These are phyloP conservation scores for Wickerhamomyces chambardii DNA, from an alignment of 805 yeast genomes.

Conservation along the genomic window DNA sequence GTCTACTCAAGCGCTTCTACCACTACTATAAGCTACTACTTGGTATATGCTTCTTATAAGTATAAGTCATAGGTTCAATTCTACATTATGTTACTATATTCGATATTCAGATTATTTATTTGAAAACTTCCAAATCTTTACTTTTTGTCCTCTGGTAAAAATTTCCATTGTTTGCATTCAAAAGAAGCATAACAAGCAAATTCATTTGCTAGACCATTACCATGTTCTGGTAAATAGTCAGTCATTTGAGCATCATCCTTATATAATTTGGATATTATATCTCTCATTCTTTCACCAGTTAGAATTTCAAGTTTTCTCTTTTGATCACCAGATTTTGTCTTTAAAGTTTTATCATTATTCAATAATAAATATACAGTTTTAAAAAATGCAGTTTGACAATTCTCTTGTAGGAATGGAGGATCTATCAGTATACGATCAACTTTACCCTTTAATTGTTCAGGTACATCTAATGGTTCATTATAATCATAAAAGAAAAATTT, in stretches of 20 bases:
- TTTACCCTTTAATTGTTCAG: conserved; percentile 44
- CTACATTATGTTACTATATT: too few relatives aligned
- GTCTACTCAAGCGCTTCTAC: too few relatives aligned
- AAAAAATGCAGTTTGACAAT: conserved; percentile 69
- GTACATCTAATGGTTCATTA: conserved; percentile 55
- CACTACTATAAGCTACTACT: too few relatives aligned
- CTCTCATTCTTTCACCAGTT: conserved; percentile 85
- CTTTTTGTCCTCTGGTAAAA: conserved; percentile 9
- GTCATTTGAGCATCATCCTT: conserved; percentile 58
- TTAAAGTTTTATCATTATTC: conserved; percentile 24
- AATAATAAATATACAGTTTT: conserved; percentile 55
- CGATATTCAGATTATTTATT: too few relatives aligned
- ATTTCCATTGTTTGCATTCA: conserved; percentile 64
- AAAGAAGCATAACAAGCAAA: conserved; percentile 78
- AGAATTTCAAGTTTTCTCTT: conserved; percentile 56
- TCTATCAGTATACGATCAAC: conserved; percentile 72
- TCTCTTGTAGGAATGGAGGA: conserved; percentile 80
- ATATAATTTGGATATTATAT: conserved; percentile 49
- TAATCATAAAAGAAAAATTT: conserved; percentile 73
- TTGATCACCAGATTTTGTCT: conserved; percentile 29
- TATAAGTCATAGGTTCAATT: too few relatives aligned
- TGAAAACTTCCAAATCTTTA: too few relatives aligned
- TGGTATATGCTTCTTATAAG: too few relatives aligned
- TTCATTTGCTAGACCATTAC: conserved; percentile 81
- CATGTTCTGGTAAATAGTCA: conserved; percentile 68